Conservation (phyloP, 2,329 filamentous ascomycete species). For the Stromatinia cepivora region DNA sequence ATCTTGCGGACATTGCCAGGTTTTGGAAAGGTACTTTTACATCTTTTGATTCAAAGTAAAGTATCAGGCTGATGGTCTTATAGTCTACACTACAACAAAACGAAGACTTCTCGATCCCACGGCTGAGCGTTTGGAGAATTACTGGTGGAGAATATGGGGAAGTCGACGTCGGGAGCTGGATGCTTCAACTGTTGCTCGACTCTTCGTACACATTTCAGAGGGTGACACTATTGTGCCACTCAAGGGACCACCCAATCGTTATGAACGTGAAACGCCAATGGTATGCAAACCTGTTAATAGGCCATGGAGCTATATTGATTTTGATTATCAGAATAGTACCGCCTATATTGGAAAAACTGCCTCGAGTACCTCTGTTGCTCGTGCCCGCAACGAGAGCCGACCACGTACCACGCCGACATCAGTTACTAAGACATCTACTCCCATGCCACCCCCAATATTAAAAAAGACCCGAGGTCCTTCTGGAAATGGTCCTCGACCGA, state of each 20-base stretch:
- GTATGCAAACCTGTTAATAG: slow-evolving; percentile 43
- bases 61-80: slow-evolving; percentile 28
- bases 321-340: slow-evolving; percentile 31
- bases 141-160: slow-evolving; percentile 67
- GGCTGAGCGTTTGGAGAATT: slow-evolving; percentile 61
- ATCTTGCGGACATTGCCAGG: slow-evolving; percentile 54
- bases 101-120: slow-evolving; percentile 61
- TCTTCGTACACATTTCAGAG: slow-evolving; percentile 59
- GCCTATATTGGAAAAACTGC: slow-evolving; percentile 27
- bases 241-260: slow-evolving; percentile 53
- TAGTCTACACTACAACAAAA: slow-evolving; percentile 62
- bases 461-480: slow-evolving; percentile 60
- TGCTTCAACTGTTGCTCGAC: slow-evolving; percentile 53
- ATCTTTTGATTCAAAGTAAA: slow-evolving; percentile 8
- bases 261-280: slow-evolving; percentile 48
- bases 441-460: slow-evolving; percentile 54
- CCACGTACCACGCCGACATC: slow-evolving; percentile 30
- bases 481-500: slow-evolving; percentile 55
- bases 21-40: slow-evolving; percentile 55
- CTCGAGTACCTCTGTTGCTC: slow-evolving; percentile 32
- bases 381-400: slow-evolving; percentile 25
- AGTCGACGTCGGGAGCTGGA: slow-evolving; percentile 51
- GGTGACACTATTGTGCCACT: slow-evolving; percentile 59
- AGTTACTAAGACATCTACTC: slow-evolving; percentile 43
- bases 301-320: slow-evolving; percentile 33